These are phyloP conservation scores for Aphanomyces euteiches DNA, from an alignment of 352 stramenopile genomes.

Conservation along the genomic window DNA sequence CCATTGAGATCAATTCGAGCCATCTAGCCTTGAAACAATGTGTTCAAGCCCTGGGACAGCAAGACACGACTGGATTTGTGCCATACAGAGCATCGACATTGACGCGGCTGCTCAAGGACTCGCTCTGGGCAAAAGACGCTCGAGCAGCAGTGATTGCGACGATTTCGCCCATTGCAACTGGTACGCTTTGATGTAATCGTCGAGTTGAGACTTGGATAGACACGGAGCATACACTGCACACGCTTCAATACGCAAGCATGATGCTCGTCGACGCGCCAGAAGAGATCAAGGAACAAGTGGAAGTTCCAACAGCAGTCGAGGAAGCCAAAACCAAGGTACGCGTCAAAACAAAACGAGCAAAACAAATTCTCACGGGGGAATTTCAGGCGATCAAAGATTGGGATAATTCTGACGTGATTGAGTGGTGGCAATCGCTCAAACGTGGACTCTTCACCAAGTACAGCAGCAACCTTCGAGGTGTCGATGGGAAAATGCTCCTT, in stretches of 20 bases:
- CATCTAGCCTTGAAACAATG: conserved; percentile 80
- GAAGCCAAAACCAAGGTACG: conserved; percentile 34
- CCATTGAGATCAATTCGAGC: conserved; percentile 82
- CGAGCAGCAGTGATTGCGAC: conserved; percentile 73
- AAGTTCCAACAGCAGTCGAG: conserved; percentile 46
- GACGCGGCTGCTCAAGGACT: conserved; percentile 72
- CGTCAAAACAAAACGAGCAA: not conserved
- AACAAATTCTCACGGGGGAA: conserved; percentile 28
- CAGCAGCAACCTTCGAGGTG: conserved; percentile 40
- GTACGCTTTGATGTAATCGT: conserved; percentile 31
- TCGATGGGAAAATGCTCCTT: conserved; percentile 57
- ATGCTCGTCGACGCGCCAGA: conserved; percentile 60
- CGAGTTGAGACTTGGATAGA: conserved; percentile 31
- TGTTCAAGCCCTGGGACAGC: conserved; percentile 59
- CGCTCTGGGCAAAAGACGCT: conserved; percentile 55
- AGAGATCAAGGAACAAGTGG: conserved; percentile 49
- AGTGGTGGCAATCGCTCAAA: conserved; percentile 51
- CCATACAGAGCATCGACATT: conserved; percentile 68
- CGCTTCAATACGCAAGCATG: conserved; percentile 60
- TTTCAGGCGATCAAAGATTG: conserved; percentile 52
- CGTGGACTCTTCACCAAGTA: conserved; percentile 57
- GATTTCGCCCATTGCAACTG: conserved; percentile 57
- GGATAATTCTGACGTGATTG: conserved; percentile 48
- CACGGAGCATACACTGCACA: conserved; percentile 76
- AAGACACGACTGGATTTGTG: conserved; percentile 54